Percentiles rank a stretch among this genome's conserved stretches.
Conservation (phyloP, 2,329 filamentous ascomycete species). For the Penicillium expansum region DNA sequence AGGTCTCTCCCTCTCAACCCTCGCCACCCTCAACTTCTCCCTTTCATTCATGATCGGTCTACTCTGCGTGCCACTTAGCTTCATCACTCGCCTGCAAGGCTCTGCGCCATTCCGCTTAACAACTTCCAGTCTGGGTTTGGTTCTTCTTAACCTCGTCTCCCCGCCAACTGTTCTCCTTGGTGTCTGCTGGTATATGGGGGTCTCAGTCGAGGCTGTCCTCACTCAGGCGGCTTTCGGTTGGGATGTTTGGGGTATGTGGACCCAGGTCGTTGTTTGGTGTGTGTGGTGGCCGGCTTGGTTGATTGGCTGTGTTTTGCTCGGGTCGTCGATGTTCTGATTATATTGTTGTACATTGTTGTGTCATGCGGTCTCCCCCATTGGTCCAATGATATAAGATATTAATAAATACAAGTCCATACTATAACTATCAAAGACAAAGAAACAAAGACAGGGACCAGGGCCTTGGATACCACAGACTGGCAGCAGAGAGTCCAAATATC, state of each 20-base stretch:
- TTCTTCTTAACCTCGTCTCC: slow-evolving; percentile 59
- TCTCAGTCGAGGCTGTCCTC: slow-evolving; percentile 59
- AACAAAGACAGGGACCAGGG: not conserved
- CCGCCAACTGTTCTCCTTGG: slow-evolving; percentile 57
- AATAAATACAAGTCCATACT: slow-evolving; percentile 1
- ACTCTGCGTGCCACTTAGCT: slow-evolving; percentile 74
- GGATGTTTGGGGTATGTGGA: slow-evolving; percentile 87
- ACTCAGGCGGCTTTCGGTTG: slow-evolving; percentile 78
- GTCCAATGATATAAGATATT: not conserved
- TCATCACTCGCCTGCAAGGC: slow-evolving; percentile 47
- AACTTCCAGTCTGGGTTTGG: slow-evolving; percentile 41
- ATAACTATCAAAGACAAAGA: not conserved
- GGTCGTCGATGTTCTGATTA: slow-evolving; percentile 34
- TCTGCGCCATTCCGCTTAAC: slow-evolving; percentile 22
- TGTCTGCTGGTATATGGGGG: slow-evolving; percentile 49
- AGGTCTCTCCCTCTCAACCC: slow-evolving; percentile 84
- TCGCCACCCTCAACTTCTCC: slow-evolving; percentile 94
- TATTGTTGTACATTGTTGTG: not conserved
- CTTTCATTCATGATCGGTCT: slow-evolving; percentile 82
- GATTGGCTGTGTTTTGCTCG: slow-evolving; percentile 48
- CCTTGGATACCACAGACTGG: not conserved
- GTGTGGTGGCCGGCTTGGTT: slow-evolving; percentile 96
- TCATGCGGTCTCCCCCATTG: not conserved
- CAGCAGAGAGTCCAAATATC: not conserved
- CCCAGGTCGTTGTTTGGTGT: slow-evolving; percentile 85